Percentiles rank a stretch among this genome's conserved stretches.
These are phyloP conservation scores for Filobasidium uniguttulatum DNA, from an alignment of 1,284 basidiomycete species.

Conservation along the genomic window DNA sequence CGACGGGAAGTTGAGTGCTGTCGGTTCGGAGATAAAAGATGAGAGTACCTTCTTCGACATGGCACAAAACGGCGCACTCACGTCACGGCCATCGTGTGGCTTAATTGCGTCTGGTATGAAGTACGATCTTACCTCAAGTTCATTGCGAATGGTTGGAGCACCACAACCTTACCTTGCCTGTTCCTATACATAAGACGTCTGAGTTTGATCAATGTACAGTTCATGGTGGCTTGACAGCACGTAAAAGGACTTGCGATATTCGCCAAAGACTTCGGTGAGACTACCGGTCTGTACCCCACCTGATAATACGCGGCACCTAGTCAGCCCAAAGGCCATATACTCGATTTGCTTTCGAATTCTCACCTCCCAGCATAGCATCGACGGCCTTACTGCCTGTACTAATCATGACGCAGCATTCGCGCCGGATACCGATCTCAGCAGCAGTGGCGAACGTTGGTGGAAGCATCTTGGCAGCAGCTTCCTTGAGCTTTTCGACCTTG, in stretches of 20 bases:
- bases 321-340: background rate
- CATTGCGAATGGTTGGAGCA: background rate
- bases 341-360: slow-evolving; percentile 13
- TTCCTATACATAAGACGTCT: background rate
- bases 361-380: slow-evolving; percentile 72
- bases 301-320: slow-evolving; percentile 22
- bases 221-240: background rate
- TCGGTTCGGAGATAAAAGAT: background rate
- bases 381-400: slow-evolving; percentile 85
- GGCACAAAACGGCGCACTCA: background rate
- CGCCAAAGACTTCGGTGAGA: slow-evolving; percentile 53
- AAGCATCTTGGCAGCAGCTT: slow-evolving; percentile 45
- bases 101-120: slow-evolving; percentile 72
- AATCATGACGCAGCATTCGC: slow-evolving; percentile 46
- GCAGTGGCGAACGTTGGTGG: slow-evolving; percentile 78
- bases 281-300: slow-evolving; percentile 80
- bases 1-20: slow-evolving; percentile 61
- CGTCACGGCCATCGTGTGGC: slow-evolving; percentile 80
- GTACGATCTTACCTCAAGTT: background rate
- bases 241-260: slow-evolving; percentile 23
- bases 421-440: slow-evolving; percentile 70
- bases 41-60: background rate
- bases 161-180: slow-evolving; percentile 6
- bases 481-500: slow-evolving; percentile 92
- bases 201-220: slow-evolving; percentile 46